These are phyloP conservation scores for Leccinum truebloodii DNA, from an alignment of 768 basidiomycete genomes.

Conservation along the genomic window DNA sequence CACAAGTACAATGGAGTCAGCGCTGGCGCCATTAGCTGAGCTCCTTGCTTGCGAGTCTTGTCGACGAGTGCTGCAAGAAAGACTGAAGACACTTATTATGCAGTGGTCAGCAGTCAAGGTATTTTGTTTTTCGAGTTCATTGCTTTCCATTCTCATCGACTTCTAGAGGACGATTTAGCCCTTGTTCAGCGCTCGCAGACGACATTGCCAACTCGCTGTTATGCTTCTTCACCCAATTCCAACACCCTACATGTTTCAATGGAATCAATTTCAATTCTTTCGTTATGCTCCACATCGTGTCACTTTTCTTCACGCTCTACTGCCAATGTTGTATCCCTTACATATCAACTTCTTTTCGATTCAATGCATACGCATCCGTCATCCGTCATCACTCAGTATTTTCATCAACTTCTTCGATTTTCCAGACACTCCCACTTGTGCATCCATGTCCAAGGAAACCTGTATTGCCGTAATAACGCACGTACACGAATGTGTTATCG, in stretches of 20 bases:
- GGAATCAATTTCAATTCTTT: constrained; percentile 2
- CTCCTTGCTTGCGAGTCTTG: constrained; percentile 74
- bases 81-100: constrained; percentile 64
- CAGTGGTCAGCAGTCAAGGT: constrained; percentile 86
- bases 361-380: constrained; percentile 5
- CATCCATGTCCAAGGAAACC: constrained; percentile 5
- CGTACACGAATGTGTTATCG: constrained; percentile 15
- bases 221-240: constrained; percentile 6
- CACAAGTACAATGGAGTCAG: constrained; percentile 68
- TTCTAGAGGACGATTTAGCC: constrained; percentile 57
- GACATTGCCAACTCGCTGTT: neutral
- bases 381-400: neutral
- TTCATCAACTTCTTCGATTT: neutral
- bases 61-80: constrained; percentile 57
- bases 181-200: constrained; percentile 1
- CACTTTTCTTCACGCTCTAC: constrained; percentile 1
- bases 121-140: neutral
- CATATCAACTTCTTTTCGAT: neutral
- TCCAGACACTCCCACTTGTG: neutral
- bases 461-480: constrained; percentile 13
- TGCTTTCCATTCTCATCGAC: constrained; percentile 9
- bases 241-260: neutral
- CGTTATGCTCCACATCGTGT: neutral
- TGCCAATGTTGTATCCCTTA: neutral
- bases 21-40: constrained; percentile 67